Evolutionary conservation across 371 early-diverging fungal genomes (phyloP), one percentile per base, ranked within the genome.

Genomic region (Mucor irregularis): DNA sequence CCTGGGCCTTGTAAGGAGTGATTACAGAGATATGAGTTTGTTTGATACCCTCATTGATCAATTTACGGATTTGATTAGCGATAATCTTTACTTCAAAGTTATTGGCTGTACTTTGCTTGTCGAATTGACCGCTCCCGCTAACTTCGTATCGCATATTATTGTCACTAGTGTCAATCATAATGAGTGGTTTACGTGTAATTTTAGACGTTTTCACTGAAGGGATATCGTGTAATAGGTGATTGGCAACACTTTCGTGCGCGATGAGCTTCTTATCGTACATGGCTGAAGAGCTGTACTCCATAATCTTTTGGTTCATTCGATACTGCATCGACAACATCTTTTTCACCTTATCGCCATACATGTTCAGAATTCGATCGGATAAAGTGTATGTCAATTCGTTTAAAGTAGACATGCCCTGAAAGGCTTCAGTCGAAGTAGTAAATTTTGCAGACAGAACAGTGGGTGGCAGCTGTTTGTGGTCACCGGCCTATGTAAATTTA

Each of bases 1-100:
- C 92, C 63, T 95, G 96, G 0, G 81, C 93, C 17, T 78, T 78
- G 68, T 92, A 95, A 0, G 95, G 94, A 4, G 91, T 86, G 40
- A 95, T 92, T 37, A 96, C 81, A 11, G 85, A 93, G 45, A 96
- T 90, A 13, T 87, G 81, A 5, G 66, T 62, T 10, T 79, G 51
- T 0, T 38, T 5, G 0, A 95, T 69, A 2, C 93, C 93, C 6
- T 83, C 81, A 2, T 49, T 69, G 19, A 88, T 53, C 13, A 96
- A 75, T 6, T 46, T 24, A 35, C 74, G 61, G 5, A 93, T 71
- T 59, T 93, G 87, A 16, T 69, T 50, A 0, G 73, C 75, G 0
- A 83, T 90, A 0, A 90, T 56, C 0, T 77, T 67, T 1, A 88
- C 90, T 65, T 95, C 96, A 4, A 86, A 83, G 3, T n/a, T 2